phyloP scores from a whole-genome alignment of 2,329 filamentous ascomycete species.

The Furcasterigmium sp. region DNA sequence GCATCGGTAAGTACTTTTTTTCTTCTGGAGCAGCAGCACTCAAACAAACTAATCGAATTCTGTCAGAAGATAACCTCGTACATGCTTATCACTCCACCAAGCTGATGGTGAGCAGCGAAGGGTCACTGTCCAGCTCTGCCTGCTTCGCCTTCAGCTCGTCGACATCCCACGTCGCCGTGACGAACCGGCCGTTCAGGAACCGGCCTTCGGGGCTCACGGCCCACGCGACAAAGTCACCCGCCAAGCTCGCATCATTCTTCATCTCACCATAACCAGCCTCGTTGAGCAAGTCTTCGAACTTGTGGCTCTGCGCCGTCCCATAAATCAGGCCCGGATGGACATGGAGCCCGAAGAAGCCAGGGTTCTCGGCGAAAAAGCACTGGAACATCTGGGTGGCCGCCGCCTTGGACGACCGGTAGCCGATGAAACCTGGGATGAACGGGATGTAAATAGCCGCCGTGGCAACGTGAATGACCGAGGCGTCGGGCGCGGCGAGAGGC shows the following conservation, averaged over 20 bases:
- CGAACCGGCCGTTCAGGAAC: constrained; percentile 38
- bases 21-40: too few relatives aligned
- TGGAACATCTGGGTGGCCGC: constrained; percentile 35
- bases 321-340: constrained; percentile 33
- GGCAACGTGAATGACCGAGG: constrained; percentile 17
- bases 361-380: constrained; percentile 32
- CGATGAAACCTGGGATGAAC: constrained; percentile 19
- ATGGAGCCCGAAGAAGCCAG: constrained; percentile 28
- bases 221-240: constrained; percentile 37
- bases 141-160: constrained; percentile 33
- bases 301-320: constrained; percentile 7
- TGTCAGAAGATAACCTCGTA: too few relatives aligned
- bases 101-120: constrained; percentile 7
- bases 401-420: constrained; percentile 37
- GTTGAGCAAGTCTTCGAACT: constrained; percentile 2
- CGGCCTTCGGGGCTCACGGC: constrained; percentile 34
- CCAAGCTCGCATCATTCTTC: constrained; percentile 13
- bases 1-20: too few relatives aligned
- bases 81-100: constrained; percentile 8
- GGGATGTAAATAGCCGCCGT: constrained; percentile 16
- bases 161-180: constrained; percentile 48
- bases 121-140: constrained; percentile 6
- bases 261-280: neutral
- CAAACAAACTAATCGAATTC: too few relatives aligned
- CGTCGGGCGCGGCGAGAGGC: constrained; percentile 7